Base-by-base conservation (phyloP, 2,329 filamentous ascomycete species). In the Mycosphaerella arachidis region DNA sequence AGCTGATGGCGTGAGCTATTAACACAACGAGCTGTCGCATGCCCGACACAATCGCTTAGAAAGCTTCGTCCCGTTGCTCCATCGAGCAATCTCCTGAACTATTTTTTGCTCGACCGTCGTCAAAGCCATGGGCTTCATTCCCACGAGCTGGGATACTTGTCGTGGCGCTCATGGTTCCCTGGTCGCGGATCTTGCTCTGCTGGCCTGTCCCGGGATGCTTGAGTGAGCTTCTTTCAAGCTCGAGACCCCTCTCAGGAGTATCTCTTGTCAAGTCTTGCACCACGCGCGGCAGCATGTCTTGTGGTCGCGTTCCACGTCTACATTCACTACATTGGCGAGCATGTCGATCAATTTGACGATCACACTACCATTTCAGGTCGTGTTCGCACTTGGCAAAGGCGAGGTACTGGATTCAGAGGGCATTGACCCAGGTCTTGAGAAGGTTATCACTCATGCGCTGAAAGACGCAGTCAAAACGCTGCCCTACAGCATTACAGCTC, bases 381-480 rank as follows among this genome's bases (percentile, higher is more conserved):
- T 54, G 3, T 52, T 52, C 6, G 40, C 40, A n/a, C 20, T 55
- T 16, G 35, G 53, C 40, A 55, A 31, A 55, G 37, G 18, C 24
- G 35, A 46, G 6, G 53, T 10, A 30, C 8, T 29, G 18, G 20
- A 50, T 50, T 6, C 46, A 13, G 29, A 29, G 10, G 6, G 10
- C 3, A 50, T 50, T 31, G 46, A 50, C 8, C 20, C 18, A 9
- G 20, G 29, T 29, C 48, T 64, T 6, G 37, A 55, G 24, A 56
- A 52, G 13, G 53, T 64, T 55, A 59, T 57, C 30, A 56, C 55
- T 35, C 29, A 50, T 50, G 57, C 58, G 3, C 53, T 64, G 45
- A 64, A 62, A 27, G 54, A 57, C 31, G 62, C 62, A n/a, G 31
- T 64, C 16, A 60, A 60, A 30, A 45, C 30, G 1, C 55, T 64